phyloP scores from a whole-genome alignment of 2,329 filamentous ascomycete genomes.

The Dothistroma septosporum region DNA sequence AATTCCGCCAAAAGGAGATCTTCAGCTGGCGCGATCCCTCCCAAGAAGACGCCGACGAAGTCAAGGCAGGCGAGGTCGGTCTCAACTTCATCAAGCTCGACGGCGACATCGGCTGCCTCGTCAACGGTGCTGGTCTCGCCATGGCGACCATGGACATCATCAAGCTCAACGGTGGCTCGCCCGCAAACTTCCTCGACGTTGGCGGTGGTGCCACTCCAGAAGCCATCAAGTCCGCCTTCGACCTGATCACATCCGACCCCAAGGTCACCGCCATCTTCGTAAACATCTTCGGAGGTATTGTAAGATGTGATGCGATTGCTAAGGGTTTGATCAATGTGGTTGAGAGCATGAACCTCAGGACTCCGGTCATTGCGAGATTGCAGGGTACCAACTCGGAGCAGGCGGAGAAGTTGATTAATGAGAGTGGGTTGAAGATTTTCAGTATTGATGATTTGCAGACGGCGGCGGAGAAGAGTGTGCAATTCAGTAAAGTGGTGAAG shows the following conservation, averaged over 20 bases:
- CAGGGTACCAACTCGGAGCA: conserved; percentile 98
- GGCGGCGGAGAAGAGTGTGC: conserved; percentile 95
- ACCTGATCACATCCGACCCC: conserved; percentile 95
- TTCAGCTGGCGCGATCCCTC: conserved; percentile 90
- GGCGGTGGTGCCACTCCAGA: conserved; percentile 95
- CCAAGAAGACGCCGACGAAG: conserved; percentile 96
- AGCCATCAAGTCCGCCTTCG: conserved; percentile 95
- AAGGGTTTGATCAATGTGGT: conserved; percentile 94
- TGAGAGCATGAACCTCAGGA: conserved; percentile 89
- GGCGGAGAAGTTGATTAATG: conserved; percentile 88
- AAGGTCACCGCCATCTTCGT: conserved; percentile 99
- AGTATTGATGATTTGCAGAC: conserved; percentile 97
- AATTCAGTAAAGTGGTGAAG: conserved; percentile 99
- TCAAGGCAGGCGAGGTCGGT: conserved; percentile 87
- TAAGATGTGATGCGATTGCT: conserved; percentile 95
- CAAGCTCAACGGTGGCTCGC: conserved; percentile 94
- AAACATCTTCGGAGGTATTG: conserved; percentile 99
- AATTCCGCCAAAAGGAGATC: conserved; percentile 95
- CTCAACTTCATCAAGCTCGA: conserved; percentile 99
- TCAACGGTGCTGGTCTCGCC: conserved; percentile 97
- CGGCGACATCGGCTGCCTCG: conserved; percentile 96
- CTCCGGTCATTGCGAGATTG: conserved; percentile 92
- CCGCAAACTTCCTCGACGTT: conserved; percentile 98
- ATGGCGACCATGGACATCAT: conserved; percentile 99
- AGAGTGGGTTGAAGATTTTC: conserved; percentile 99